Evolutionary conservation across 2,329 filamentous ascomycete genomes (phyloP).

Genomic region (Diaporthe velutina): DNA sequence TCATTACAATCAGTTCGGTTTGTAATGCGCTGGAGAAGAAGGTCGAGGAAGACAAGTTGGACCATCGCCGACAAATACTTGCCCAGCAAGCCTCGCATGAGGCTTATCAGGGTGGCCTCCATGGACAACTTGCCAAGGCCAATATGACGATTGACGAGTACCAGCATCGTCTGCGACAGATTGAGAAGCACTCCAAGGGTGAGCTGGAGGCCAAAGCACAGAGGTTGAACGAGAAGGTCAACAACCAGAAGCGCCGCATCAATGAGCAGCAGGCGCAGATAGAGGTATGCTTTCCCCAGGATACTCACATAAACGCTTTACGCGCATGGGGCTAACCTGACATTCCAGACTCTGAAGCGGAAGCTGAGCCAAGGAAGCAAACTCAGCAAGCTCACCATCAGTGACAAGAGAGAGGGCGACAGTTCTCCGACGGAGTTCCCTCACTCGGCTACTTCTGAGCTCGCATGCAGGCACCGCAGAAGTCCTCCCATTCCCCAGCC

Average conservation of each 20-base stretch:
- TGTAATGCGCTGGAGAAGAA: slow-evolving; percentile 31
- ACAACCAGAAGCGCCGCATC: slow-evolving; percentile 40
- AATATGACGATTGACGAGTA: slow-evolving; percentile 16
- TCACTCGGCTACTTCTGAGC: slow-evolving; percentile 36
- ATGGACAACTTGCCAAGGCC: slow-evolving; percentile 26
- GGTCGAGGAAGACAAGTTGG: slow-evolving; percentile 12
- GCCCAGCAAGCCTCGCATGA: slow-evolving; percentile 21
- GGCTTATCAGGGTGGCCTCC: slow-evolving; percentile 29
- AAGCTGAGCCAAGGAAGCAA: slow-evolving; percentile 31
- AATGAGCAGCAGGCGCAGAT: slow-evolving; percentile 39
- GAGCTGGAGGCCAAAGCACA: slow-evolving; percentile 27
- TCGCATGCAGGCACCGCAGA: not conserved
- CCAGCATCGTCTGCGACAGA: not conserved
- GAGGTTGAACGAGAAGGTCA: slow-evolving; percentile 36
- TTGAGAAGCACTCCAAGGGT: slow-evolving; percentile 34
- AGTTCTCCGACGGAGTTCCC: slow-evolving; percentile 8
- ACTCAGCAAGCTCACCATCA: slow-evolving; percentile 4
- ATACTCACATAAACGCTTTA: fast-evolving
- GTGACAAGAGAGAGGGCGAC: slow-evolving; percentile 7
- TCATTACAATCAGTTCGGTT: slow-evolving; percentile 28
- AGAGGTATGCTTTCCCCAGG: slow-evolving; percentile 28
- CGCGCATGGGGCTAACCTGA: not conserved
- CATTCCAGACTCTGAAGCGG: slow-evolving; percentile 33
- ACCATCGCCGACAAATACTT: not conserved
- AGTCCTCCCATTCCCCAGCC: slow-evolving; percentile 11